Evolutionary conservation across 176 grass and related monocot genomes (phyloP).

Genomic region (Puya raimondii): DNA sequence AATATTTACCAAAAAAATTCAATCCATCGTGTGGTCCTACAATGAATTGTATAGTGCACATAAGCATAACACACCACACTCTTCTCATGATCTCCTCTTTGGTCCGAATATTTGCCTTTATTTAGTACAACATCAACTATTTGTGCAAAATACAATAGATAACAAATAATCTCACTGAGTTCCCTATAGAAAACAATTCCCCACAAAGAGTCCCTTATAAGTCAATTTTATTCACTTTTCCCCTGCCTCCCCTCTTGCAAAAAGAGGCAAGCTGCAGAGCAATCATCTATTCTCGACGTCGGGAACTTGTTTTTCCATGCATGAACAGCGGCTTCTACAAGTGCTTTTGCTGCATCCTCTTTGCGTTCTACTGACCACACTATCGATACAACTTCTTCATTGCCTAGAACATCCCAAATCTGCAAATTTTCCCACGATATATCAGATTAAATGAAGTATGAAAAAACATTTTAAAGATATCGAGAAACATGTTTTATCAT

Average conservation of each 20-base stretch:
- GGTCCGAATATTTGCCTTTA: no score
- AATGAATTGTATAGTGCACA: no score
- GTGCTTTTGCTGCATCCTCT: not conserved
- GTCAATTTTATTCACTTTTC: not conserved
- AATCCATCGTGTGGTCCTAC: no score
- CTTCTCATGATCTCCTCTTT: no score
- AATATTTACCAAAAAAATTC: no score
- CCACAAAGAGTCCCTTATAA: conserved; percentile 6
- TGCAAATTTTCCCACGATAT: not conserved
- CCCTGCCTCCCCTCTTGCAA: not conserved
- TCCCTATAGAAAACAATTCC: conserved; percentile 4
- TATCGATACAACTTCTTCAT: conserved; percentile 2
- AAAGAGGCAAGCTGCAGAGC: conserved; percentile 10
- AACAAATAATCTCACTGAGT: not conserved
- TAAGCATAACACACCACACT: no score
- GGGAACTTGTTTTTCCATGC: conserved; percentile 2
- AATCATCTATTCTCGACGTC: conserved; percentile 5
- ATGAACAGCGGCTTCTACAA: not conserved
- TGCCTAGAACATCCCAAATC: conserved; percentile 12
- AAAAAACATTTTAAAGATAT: not conserved
- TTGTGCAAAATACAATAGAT: no score
- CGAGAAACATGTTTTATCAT: not conserved
- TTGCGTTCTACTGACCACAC: not conserved
- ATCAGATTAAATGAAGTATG: not conserved
- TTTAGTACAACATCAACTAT: no score